A percentile compares a stretch with the other conserved stretches of the same genome.
phyloP scores from a whole-genome alignment of 441 rosid species.

The Erysimum cheiri region DNA sequence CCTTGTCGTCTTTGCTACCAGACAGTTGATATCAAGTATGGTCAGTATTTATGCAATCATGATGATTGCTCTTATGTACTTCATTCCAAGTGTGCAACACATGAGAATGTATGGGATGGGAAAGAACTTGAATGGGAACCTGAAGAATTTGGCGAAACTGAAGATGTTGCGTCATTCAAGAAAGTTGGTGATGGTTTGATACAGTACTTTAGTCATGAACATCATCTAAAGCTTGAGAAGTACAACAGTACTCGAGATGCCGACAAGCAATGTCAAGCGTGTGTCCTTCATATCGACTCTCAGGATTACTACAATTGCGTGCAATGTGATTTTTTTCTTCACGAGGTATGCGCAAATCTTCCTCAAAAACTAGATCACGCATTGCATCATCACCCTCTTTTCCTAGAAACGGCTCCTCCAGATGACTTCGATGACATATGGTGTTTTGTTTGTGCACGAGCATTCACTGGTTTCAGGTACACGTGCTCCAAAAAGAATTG shows the following conservation, averaged over 20 bases:
- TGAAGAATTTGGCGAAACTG: neutral
- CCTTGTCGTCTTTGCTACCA: conserved; percentile 1
- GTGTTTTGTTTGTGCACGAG: neutral
- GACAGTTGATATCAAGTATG: conserved; percentile 1
- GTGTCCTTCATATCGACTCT: conserved; percentile 6
- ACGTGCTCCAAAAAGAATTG: neutral
- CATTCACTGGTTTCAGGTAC: neutral
- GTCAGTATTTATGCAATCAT: conserved; percentile 2
- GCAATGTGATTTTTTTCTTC: conserved; percentile 30
- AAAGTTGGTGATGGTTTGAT: conserved; percentile 12
- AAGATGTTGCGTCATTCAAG: neutral
- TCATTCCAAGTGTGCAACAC: conserved; percentile 29
- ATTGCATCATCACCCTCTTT: neutral
- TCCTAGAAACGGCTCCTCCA: neutral
- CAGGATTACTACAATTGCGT: conserved; percentile 24
- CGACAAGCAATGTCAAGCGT: conserved; percentile 10
- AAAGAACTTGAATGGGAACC: neutral
- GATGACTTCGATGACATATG: fast-evolving
- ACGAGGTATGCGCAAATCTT: conserved; percentile 31
- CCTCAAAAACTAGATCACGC: conserved; percentile 4
- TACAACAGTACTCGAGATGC: neutral
- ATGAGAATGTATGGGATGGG: neutral
- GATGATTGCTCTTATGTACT: conserved; percentile 8
- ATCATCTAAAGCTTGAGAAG: neutral
- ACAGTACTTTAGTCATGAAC: conserved; percentile 28